Base-by-base conservation (phyloP, 2,329 filamentous ascomycete genomes). In the Epichloe sylvatica region DNA sequence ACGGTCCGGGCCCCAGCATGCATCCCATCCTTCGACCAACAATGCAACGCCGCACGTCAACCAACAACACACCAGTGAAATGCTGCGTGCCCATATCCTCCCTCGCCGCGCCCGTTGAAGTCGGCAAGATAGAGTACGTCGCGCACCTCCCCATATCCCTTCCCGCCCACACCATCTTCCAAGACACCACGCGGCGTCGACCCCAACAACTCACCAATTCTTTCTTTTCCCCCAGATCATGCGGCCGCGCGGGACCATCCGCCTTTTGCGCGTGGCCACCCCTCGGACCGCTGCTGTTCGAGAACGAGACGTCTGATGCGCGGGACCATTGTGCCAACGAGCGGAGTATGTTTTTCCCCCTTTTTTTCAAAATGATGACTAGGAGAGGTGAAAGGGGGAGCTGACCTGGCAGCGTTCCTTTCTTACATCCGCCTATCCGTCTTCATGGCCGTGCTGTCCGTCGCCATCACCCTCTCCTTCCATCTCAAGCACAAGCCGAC, bases 401-500 rank as follows among this genome's bases (percentile, higher is more conserved):
- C 7, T 12, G 17, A 17, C 45, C 35, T 23, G 35, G 0, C 54
- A 80, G 76, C 79, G 0, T 96, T 96, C 62, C 81, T 97, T 30
- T 92, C 91, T 2, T 96, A 92, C 76, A 79, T 97, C 19, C 82
- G 90, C 4, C 77, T 97, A 2, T 83, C 86, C 34, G 79, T 95
- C 58, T 95, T 95, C 70, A 90, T 97, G 77, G 81, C 88, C 55
- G 74, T 98, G 47, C 88, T 97, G 8, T 80, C 86, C 30, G 78
- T 94, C 34, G 91, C 92, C 46, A 95, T 98, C 56, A 81, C 94
- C 9, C 75, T 96, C 46, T 94, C 87, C 13, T 98, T 98, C 65
- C 91, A 98, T 62, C 75, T 98, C 46, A 90, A 89, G 61, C 72
- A 73, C 17, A 68, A 81, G 58, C 86, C 92, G 0, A 78, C 80